These are phyloP conservation scores for Botrytis byssoidea DNA, from an alignment of 2,329 filamentous ascomycete species.

Conservation along the genomic window DNA sequence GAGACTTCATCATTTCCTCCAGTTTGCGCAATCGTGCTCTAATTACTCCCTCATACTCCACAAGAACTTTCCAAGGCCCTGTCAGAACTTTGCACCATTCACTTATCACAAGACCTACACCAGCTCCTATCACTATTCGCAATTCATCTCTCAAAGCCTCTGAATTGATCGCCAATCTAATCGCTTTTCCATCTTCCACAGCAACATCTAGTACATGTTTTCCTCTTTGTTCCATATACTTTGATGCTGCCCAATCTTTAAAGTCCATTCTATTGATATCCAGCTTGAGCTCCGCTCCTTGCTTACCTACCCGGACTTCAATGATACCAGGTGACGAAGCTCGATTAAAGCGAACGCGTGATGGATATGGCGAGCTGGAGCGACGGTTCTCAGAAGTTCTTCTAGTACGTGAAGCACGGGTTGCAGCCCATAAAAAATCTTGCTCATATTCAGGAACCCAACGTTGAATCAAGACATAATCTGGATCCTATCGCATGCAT, in stretches of 20 bases:
- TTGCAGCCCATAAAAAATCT: slow-evolving; percentile 70
- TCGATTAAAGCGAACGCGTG: not conserved
- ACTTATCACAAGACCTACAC: not conserved
- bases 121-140: not conserved
- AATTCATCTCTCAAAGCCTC: slow-evolving; percentile 4
- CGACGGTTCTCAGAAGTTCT: not conserved
- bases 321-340: not conserved
- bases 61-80: slow-evolving; percentile 11
- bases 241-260: not conserved
- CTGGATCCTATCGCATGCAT: slow-evolving; percentile 51
- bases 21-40: not conserved
- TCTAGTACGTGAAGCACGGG: slow-evolving; percentile 48
- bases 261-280: slow-evolving; percentile 10
- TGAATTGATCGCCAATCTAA: slow-evolving; percentile 11
- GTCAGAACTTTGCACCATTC: not conserved
- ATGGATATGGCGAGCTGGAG: not conserved
- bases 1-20: not conserved
- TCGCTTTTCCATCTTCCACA: not conserved
- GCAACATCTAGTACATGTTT: slow-evolving; percentile 20
- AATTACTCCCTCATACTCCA: slow-evolving; percentile 1
- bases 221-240: not conserved
- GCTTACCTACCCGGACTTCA: not conserved
- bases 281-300: not conserved
- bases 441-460: slow-evolving; percentile 72
- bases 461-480: slow-evolving; percentile 70